These are phyloP conservation scores for Podospora anserina DNA, from an alignment of 495 filamentous ascomycete genomes.

Conservation along the genomic window DNA sequence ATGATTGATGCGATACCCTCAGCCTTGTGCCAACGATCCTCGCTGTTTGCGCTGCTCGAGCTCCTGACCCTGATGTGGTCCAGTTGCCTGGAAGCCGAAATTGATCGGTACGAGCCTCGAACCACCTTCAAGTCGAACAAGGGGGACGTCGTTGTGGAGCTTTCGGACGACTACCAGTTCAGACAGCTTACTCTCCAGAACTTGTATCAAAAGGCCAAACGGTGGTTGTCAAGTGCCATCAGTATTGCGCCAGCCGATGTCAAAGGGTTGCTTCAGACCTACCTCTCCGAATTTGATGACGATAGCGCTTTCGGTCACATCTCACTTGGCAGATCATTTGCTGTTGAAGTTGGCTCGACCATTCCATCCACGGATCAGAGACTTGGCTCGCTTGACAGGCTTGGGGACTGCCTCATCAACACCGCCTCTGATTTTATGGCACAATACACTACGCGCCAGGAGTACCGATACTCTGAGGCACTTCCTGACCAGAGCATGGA, in stretches of 20 bases:
- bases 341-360: slow-evolving; percentile 81
- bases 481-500: slow-evolving; percentile 61
- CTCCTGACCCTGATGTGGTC: slow-evolving; percentile 90
- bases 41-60: slow-evolving; percentile 87
- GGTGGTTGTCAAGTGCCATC: slow-evolving; percentile 75
- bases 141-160: slow-evolving; percentile 74
- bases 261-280: slow-evolving; percentile 90
- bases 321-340: slow-evolving; percentile 91
- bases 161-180: slow-evolving; percentile 84
- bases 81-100: slow-evolving; percentile 88
- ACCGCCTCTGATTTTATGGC: slow-evolving; percentile 93
- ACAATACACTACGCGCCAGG: slow-evolving; percentile 95
- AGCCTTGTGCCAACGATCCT: slow-evolving; percentile 81
- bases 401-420: slow-evolving; percentile 70
- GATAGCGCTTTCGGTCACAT: slow-evolving; percentile 83
- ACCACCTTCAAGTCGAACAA: slow-evolving; percentile 71
- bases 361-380: slow-evolving; percentile 88
- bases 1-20: slow-evolving; percentile 83
- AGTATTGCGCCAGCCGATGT: slow-evolving; percentile 89
- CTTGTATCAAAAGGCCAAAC: slow-evolving; percentile 72
- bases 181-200: slow-evolving; percentile 71
- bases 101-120: slow-evolving; percentile 86
- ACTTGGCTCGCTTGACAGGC: slow-evolving; percentile 69
- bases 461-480: slow-evolving; percentile 77
- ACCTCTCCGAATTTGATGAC: slow-evolving; percentile 89